phyloP scores from a whole-genome alignment of 176 grass and related monocot genomes.

The Puya raimondii region DNA sequence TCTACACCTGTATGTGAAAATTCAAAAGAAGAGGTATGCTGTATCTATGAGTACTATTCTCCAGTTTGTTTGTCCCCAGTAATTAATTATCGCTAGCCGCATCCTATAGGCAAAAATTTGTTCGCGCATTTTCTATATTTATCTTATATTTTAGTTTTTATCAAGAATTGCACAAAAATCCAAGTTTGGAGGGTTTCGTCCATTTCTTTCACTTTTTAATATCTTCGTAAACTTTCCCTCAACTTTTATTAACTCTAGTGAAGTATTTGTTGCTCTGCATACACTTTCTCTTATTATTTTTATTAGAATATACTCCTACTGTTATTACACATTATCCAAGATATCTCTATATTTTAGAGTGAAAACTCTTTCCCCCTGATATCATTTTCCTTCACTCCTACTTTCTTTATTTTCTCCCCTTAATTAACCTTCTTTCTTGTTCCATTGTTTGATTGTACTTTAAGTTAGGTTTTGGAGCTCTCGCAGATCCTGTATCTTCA shows the following conservation, averaged over 20 bases:
- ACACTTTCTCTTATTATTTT: neutral
- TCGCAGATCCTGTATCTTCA: too few species aligned
- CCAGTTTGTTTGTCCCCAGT: neutral
- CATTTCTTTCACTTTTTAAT: neutral
- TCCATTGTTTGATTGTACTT: too few species aligned
- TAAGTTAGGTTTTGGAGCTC: too few species aligned
- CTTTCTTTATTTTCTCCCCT: too few species aligned
- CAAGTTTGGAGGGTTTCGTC: neutral
- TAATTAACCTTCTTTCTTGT: too few species aligned
- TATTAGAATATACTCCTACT: neutral
- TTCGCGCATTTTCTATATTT: neutral
- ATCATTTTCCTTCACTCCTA: too few species aligned
- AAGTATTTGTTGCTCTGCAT: neutral
- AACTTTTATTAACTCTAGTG: neutral
- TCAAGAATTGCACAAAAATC: neutral
- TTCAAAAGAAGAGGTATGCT: constrained; percentile 59
- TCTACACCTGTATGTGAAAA: constrained; percentile 26
- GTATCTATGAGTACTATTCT: neutral
- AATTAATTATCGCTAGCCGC: neutral
- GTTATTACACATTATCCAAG: too few species aligned
- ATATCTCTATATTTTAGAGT: too few species aligned
- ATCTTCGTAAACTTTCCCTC: neutral
- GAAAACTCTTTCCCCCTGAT: too few species aligned
- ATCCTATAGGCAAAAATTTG: neutral
- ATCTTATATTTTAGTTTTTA: neutral